These are phyloP conservation scores for Phoenix roebelenii DNA, from an alignment of 176 grass and related monocot genomes.

Conservation along the genomic window DNA sequence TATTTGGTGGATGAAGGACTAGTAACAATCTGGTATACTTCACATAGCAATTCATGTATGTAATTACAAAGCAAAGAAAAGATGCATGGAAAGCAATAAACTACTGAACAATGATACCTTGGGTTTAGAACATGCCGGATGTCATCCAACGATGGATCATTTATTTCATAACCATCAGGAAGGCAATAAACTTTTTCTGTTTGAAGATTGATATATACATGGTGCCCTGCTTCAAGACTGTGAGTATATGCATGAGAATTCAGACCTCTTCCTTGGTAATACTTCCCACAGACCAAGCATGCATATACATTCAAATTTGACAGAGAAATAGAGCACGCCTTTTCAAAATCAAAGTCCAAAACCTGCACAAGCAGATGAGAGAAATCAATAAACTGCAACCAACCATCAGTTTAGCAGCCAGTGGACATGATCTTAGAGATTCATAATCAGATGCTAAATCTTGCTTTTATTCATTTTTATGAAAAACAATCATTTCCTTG, in stretches of 20 bases:
- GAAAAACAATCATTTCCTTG: too few relatives aligned
- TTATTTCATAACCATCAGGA: conserved; percentile 96
- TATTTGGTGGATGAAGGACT: too few relatives aligned
- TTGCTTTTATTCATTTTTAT: too few relatives aligned
- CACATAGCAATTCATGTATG: too few relatives aligned
- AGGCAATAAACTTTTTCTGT: conserved; percentile 96
- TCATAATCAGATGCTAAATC: too few relatives aligned
- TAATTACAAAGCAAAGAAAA: too few relatives aligned
- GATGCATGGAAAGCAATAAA: too few relatives aligned
- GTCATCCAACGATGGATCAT: conserved; percentile 82
- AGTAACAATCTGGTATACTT: too few relatives aligned
- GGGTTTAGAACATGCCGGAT: conserved; percentile 95
- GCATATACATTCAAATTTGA: conserved; percentile 98
- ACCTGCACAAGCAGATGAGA: conserved; percentile 37
- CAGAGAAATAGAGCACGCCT: conserved; percentile 92
- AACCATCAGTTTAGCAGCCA: too few relatives aligned
- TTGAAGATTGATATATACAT: conserved; percentile 94
- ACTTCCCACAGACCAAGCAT: conserved; percentile 95
- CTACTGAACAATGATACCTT: conserved; percentile 30
- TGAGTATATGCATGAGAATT: conserved; percentile 99
- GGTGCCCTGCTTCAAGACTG: conserved; percentile 90
- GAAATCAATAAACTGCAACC: too few relatives aligned
- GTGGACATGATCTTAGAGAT: too few relatives aligned
- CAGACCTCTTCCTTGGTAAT: conserved; percentile 97
- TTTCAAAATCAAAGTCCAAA: conserved; percentile 99